These are phyloP conservation scores for Saccharomycopsis fermentans DNA, from an alignment of 805 yeast species.

Conservation along the genomic window DNA sequence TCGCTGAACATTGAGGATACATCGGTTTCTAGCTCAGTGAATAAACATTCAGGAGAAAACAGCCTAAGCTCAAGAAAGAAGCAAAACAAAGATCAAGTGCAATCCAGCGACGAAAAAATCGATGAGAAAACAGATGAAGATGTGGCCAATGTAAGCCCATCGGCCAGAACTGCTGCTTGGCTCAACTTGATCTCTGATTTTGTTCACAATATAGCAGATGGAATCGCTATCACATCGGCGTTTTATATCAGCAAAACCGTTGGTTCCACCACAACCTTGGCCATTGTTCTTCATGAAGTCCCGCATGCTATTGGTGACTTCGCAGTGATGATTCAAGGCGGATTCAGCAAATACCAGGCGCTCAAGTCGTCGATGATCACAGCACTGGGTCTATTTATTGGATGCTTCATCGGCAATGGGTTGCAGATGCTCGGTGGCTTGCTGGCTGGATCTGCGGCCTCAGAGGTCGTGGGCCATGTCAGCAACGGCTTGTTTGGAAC, in stretches of 20 bases:
- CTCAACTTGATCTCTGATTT: constrained; percentile 62
- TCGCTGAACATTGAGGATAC: constrained; percentile 23
- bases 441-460: neutral
- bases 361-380: constrained; percentile 58
- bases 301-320: constrained; percentile 80
- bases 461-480: neutral
- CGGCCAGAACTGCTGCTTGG: constrained; percentile 42
- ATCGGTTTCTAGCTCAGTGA: constrained; percentile 18
- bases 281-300: constrained; percentile 66
- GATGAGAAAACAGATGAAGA: constrained; percentile 16
- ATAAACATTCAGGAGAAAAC: constrained; percentile 11
- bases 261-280: constrained; percentile 61
- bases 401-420: constrained; percentile 54
- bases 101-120: constrained; percentile 21
- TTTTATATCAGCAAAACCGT: constrained; percentile 49
- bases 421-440: constrained; percentile 33
- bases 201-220: constrained; percentile 69
- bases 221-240: constrained; percentile 62
- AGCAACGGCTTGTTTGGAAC: constrained; percentile 39
- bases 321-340: constrained; percentile 60
- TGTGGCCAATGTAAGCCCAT: constrained; percentile 27
- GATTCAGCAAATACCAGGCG: constrained; percentile 56
- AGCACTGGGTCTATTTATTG: constrained; percentile 53
- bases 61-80: constrained; percentile 16
- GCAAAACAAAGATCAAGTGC: constrained; percentile 19